Evolutionary conservation across 306 rosid genomes (phyloP).

Genomic region (Corylus avellana): DNA sequence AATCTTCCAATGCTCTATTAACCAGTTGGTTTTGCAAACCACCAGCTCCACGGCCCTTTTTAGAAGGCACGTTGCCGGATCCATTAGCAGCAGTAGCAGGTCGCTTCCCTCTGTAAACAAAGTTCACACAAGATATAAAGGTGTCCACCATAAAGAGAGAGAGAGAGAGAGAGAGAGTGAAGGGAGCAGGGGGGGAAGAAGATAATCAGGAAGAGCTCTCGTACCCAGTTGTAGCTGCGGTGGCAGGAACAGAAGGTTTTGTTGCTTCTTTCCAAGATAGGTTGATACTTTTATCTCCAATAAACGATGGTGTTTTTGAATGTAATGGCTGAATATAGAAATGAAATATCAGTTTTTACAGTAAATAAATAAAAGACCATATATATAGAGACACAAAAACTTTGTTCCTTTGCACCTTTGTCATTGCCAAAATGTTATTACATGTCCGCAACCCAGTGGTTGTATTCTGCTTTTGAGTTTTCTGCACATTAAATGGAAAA

Average conservation of each 20-base stretch:
- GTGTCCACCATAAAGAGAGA: background rate
- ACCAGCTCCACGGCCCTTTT: conserved; percentile 82
- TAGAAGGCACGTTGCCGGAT: conserved; percentile 51
- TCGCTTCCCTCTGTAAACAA: conserved; percentile 70
- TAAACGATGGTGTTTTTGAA: conserved; percentile 79
- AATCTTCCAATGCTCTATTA: conserved; percentile 83
- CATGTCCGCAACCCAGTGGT: conserved; percentile 94
- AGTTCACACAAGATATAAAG: background rate
- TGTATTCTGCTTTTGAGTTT: conserved; percentile 88
- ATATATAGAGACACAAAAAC: background rate
- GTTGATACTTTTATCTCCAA: conserved; percentile 85
- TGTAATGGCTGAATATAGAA: conserved; percentile 46
- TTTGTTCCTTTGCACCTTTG: conserved; percentile 55
- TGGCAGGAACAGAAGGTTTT: conserved; percentile 50
- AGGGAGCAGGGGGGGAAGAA: background rate
- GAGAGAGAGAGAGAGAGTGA: background rate
- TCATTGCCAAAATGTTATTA: conserved; percentile 88
- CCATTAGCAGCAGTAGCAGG: conserved; percentile 58
- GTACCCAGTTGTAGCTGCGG: conserved; percentile 63
- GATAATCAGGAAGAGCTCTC: conserved; percentile 19
- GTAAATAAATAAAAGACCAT: background rate
- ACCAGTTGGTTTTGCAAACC: conserved; percentile 76
- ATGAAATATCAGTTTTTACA: background rate
- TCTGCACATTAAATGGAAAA: conserved; percentile 47
- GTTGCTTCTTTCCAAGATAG: conserved; percentile 93